These are phyloP conservation scores for Suillus discolor DNA, from an alignment of 768 basidiomycete species.

Conservation along the genomic window DNA sequence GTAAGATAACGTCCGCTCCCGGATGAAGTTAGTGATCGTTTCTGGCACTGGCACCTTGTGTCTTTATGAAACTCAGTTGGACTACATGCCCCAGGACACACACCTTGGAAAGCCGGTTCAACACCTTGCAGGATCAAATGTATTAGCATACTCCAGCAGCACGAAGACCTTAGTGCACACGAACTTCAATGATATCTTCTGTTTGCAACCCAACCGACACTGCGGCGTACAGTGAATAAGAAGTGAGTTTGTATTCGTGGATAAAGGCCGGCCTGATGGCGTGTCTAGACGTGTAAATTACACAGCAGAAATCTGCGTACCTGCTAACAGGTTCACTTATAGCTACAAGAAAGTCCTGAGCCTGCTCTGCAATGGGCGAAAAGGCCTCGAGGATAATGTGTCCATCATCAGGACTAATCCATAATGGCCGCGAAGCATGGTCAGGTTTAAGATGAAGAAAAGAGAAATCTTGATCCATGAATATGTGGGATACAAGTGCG, in stretches of 20 bases:
- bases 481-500: slow-evolving; percentile 77
- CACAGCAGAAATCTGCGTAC: slow-evolving; percentile 51
- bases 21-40: slow-evolving; percentile 82
- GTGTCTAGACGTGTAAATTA: slow-evolving; percentile 29
- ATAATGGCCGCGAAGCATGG: slow-evolving; percentile 89
- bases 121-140: slow-evolving; percentile 48
- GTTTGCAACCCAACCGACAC: slow-evolving; percentile 98
- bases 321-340: slow-evolving; percentile 99
- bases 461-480: slow-evolving; percentile 84
- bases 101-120: slow-evolving; percentile 80
- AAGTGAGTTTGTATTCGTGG: slow-evolving; percentile 98
- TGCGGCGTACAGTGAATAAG: slow-evolving; percentile 97
- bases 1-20: slow-evolving; percentile 92
- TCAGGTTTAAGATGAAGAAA: slow-evolving; percentile 88
- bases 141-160: slow-evolving; percentile 2
- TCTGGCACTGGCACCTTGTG: slow-evolving; percentile 89
- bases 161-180: slow-evolving; percentile 8
- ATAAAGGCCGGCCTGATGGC: slow-evolving; percentile 86
- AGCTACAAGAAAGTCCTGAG: slow-evolving; percentile 97
- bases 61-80: slow-evolving; percentile 11
- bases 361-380: slow-evolving; percentile 96
- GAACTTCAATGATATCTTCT: slow-evolving; percentile 95
- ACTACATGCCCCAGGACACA: slow-evolving; percentile 10
- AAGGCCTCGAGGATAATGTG: slow-evolving; percentile 98
- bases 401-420: slow-evolving; percentile 93